Evolutionary conservation across 2,329 filamentous ascomycete genomes (phyloP), one percentile per base, ranked within the genome.

Genomic region (Kalaharituber pfeilii): DNA sequence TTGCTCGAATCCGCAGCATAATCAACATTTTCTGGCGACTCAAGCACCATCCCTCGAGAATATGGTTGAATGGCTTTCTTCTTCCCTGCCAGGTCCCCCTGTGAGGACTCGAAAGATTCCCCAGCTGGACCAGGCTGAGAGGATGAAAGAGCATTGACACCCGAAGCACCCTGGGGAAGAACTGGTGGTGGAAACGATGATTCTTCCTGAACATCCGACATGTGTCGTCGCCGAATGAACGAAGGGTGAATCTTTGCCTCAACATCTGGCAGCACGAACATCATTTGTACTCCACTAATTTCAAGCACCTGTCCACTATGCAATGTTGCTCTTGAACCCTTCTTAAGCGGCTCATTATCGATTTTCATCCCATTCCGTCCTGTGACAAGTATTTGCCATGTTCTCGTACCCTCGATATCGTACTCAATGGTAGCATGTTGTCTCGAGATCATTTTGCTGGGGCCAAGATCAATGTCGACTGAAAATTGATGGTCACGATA

Each of bases 271-370:
- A 94, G 78, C 49, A 95, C 86, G 68, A 98, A 98, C 74, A 96
- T 89, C 91, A 98, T 98, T 71, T 98, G 89, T 1, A 91, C 84
- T 52, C 85, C 85, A 63, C 83, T 84, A 65, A 96, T 85, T 65
- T 94, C 87, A 55, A 98, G 81, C 44, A 96, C 86, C 66, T 89
- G 82, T 55, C 91, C 91, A 63, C 88, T 94, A 42, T 79, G 78
- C 25, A 98, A 75, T 27, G 71, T 67, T 49, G 60, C 57, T 4
- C 55, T 59, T 24, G 58, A 53, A 11, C 82, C 82, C 51, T 81
- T 75, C 64, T 83, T 84, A 54, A 93, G 70, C 20, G 77, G 72
- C 51, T 71, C 70, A 57, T 86, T 85, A 67, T 98, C 86, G 22
- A 96, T 73, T 64, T 85, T 86, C 49, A 94, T 77, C 26, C 88